Percentiles rank a stretch among this genome's conserved stretches.
Conservation (phyloP, 179 eudicot species). For the Camellia oleifera region DNA sequence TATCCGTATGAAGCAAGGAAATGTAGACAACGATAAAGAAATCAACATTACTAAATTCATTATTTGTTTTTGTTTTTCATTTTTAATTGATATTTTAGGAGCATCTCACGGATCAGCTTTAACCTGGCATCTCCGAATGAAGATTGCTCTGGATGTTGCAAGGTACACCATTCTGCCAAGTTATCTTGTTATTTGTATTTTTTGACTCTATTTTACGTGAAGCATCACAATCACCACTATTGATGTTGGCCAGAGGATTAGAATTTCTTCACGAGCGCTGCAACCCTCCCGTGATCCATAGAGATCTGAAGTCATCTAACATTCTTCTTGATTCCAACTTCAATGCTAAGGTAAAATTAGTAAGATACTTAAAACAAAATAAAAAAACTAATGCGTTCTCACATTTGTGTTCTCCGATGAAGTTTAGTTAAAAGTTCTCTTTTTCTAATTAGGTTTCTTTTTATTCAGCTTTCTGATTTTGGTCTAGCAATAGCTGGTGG, state of each 20-base stretch:
- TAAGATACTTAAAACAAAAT: not conserved
- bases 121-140: slow-evolving; percentile 77
- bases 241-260: slow-evolving; percentile 55
- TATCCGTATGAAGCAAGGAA: not conserved
- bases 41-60: not conserved
- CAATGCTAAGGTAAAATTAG: slow-evolving; percentile 68
- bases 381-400: no score
- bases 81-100: slow-evolving; percentile 37
- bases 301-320: slow-evolving; percentile 75
- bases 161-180: slow-evolving; percentile 40
- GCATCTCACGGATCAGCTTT: slow-evolving; percentile 64
- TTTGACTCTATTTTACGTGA: not conserved
- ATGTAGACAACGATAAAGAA: not conserved
- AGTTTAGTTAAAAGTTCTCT: not conserved
- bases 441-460: not conserved
- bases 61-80: not conserved
- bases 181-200: not conserved
- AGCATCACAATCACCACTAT: not conserved
- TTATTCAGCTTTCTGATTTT: slow-evolving; percentile 72
- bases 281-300: slow-evolving; percentile 72
- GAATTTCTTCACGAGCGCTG: slow-evolving; percentile 84
- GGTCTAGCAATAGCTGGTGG: slow-evolving; percentile 59
- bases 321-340: slow-evolving; percentile 75
- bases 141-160: slow-evolving; percentile 78
- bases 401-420: not conserved